Conservation (phyloP, 495 filamentous ascomycete genomes). For the Letharia lupina region DNA sequence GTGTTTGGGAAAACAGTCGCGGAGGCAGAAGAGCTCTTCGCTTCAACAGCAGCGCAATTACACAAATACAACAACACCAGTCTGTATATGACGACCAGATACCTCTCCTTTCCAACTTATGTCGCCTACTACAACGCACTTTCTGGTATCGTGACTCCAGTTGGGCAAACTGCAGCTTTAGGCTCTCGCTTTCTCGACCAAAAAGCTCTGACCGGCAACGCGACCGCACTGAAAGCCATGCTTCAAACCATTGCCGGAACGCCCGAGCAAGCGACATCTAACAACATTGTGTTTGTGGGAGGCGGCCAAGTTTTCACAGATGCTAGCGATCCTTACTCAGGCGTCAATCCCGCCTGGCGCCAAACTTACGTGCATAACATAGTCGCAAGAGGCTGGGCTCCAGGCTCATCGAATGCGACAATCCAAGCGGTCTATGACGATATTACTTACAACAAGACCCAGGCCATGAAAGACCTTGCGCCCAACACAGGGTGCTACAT, state of each 20-base stretch:
- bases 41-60: conserved; percentile 24
- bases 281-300: conserved; percentile 32
- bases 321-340: conserved; percentile 27
- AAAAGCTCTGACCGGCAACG: conserved; percentile 26
- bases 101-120: conserved; percentile 32
- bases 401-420: conserved; percentile 32
- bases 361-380: conserved; percentile 34
- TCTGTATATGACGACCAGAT: conserved; percentile 28
- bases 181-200: conserved; percentile 36
- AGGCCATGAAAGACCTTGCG: conserved; percentile 32
- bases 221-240: conserved; percentile 24
- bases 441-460: conserved; percentile 45
- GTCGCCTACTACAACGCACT: conserved; percentile 30
- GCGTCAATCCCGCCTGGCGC: conserved; percentile 40
- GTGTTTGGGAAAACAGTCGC: conserved; percentile 26
- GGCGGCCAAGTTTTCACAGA: conserved; percentile 33
- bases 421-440: conserved; percentile 36
- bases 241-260: conserved; percentile 29
- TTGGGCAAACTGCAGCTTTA: conserved; percentile 25
- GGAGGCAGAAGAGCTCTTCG: conserved; percentile 26
- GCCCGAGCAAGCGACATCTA: conserved; percentile 26
- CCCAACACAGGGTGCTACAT: conserved; percentile 34
- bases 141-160: conserved; percentile 27
- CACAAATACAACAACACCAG: conserved; percentile 26
- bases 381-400: conserved; percentile 34